These are phyloP conservation scores for Ophiocordyceps robertsii DNA, from an alignment of 2,329 filamentous ascomycete species.

Conservation along the genomic window DNA sequence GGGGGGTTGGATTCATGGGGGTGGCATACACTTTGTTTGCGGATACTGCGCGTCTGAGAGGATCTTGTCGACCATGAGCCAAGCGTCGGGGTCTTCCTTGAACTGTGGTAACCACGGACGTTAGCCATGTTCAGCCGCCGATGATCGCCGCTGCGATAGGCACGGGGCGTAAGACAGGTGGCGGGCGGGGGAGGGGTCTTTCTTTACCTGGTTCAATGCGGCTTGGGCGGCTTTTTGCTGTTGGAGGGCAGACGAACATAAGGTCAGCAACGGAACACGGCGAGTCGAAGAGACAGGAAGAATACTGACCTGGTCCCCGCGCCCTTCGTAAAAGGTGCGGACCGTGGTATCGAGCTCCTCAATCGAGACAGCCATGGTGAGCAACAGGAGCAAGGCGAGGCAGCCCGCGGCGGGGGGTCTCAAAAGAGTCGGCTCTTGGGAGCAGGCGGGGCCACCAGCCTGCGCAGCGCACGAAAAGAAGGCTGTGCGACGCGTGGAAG, in stretches of 20 bases:
- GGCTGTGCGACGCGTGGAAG: constrained; percentile 10
- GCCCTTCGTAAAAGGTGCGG: constrained; percentile 93
- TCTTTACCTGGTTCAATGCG: constrained; percentile 75
- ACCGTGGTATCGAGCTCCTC: constrained; percentile 93
- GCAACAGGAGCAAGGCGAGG: constrained; percentile 14
- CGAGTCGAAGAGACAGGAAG: neutral
- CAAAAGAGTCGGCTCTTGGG: constrained; percentile 1
- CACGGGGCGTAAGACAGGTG: neutral
- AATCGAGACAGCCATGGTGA: constrained; percentile 58
- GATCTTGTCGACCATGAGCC: constrained; percentile 95
- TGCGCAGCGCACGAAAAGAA: constrained; percentile 12
- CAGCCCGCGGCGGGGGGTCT: constrained; percentile 13
- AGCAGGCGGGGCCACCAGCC: constrained; percentile 8
- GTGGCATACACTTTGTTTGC: constrained; percentile 78
- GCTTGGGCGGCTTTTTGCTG: constrained; percentile 96
- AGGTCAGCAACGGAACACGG: constrained; percentile 13
- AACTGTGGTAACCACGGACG: constrained; percentile 45
- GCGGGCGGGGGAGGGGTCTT: neutral
- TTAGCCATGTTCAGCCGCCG: neutral
- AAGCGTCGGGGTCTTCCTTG: constrained; percentile 97
- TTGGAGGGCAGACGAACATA: constrained; percentile 16
- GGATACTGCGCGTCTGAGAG: constrained; percentile 84
- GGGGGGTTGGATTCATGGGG: constrained; percentile 1
- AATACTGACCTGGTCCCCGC: constrained; percentile 70
- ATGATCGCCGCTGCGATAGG: neutral